Base-by-base conservation (phyloP, 2,329 filamentous ascomycete genomes). In the Furcasterigmium furcatum region DNA sequence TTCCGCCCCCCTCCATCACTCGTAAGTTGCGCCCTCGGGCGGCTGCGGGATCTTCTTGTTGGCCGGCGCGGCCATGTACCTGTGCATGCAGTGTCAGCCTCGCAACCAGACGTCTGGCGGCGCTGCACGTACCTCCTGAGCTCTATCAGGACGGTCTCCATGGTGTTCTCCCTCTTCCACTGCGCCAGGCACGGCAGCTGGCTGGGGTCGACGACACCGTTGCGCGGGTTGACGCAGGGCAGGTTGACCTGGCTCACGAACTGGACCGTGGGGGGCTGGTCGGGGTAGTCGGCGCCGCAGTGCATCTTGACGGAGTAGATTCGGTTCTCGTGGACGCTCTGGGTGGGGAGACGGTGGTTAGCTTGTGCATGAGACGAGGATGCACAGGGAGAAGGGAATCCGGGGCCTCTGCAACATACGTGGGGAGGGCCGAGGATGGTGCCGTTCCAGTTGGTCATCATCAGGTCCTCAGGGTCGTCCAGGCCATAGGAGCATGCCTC, bases 381-480 rank as follows among this genome's bases (percentile, higher is more conserved):
- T 34, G 13, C n/a, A n/a, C n/a, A n/a, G n/a, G n/a, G n/a, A n/a
- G n/a, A n/a, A n/a, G n/a, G n/a, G n/a, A n/a, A n/a, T n/a, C n/a
- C n/a, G 10, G 7, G 18, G 20, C 16, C 21, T 30, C 19, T 19
- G 30, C 8, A 13, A 36, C 88, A 62, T 77, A 96, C 94, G 68
- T 97, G 91, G 65, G 94, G 92, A 56, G 94, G 94, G 2, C 94
- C 94, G 41, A 96, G 84, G 55, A 99, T 97, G 14, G 94, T 99
- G 60, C 92, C 94, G 62, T 95, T 96, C 94, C 94, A 99, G 76
- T 96, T 91, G 53, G 88, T 92, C 91, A 99, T 96, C 68, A 94
- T 82, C 53, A 96, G 80, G 62, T 99, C 94, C 63, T 96, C 91
- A 40, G 88, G 85, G 66, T 97, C 91, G 54, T 92, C 90, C 46